Base-by-base conservation (phyloP, 306 rosid species). In the Citrullus mucosospermus region DNA sequence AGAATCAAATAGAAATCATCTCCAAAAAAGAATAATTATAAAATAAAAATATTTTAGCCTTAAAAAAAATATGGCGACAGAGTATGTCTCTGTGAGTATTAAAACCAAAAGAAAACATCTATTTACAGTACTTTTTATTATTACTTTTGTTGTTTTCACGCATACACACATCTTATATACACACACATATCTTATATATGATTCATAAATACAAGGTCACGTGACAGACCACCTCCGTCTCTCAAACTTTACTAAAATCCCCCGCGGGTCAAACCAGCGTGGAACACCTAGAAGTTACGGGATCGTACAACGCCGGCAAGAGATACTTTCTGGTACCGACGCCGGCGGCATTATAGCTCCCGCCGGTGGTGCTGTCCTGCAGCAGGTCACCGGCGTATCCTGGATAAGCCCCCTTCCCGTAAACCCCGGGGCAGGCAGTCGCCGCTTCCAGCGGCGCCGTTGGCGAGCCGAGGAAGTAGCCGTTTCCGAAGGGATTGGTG, bases 311-410 rank as follows among this genome's bases (percentile, higher is more conserved):
- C 8, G 86, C 82, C 6, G 88, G 88, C 80, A 82, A 67, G 18
- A 85, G 65, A 53, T 56, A 78, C 84, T 85, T 80, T 77, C 88
- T 20, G 18, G 53, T 74, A 4, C 61, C 83, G 41, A 56, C 41
- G 9, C 88, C 88, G 18, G 25, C 36, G n/a, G 82, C 82, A n/a
- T 85, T 82, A 14, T 82, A 85, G 67, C 88, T 85, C 11, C 82
- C 84, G 1, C 84, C 84, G 5, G 71, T 69, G 13, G 18, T 61
- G 5, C 60, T 11, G 18, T 82, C 86, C 79, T 41, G 14, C 4
- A 41, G 5, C 16, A 85, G 57, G 46, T 80, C 57, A 4, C 86
- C 88, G 1, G 88, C 61, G 4, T 85, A 78, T 15, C 88, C 88
- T 6, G 84, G 84, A 60, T 80, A 85, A 15, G 88, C 84, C 13